Conservation (phyloP, 2,329 filamentous ascomycete species). For the Aspergillus sojae region DNA sequence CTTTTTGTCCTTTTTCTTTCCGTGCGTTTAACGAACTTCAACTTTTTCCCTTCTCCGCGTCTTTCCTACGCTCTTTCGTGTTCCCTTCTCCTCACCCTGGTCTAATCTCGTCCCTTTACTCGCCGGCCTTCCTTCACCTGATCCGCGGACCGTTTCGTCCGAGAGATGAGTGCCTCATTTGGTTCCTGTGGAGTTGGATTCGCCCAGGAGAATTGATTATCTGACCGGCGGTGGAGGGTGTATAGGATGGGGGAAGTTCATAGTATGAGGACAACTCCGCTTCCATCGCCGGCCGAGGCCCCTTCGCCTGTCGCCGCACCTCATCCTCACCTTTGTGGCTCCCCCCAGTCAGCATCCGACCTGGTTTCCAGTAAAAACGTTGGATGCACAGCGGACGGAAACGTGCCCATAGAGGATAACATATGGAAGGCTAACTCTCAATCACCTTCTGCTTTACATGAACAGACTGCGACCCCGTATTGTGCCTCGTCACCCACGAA, state of each 20-base stretch:
- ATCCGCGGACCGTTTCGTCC: conserved; percentile 29
- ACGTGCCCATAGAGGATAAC: conserved; percentile 15
- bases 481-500: conserved; percentile 15
- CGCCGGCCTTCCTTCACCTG: conserved; percentile 5
- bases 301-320: conserved; percentile 33
- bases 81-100: conserved; percentile 1
- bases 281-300: conserved; percentile 43
- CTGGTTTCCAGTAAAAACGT: conserved; percentile 21
- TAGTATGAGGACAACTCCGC: conserved; percentile 43
- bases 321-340: conserved; percentile 27
- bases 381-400: conserved; percentile 20
- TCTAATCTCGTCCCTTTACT: neutral
- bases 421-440: conserved; percentile 25
- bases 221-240: conserved; percentile 35
- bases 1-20: conserved; percentile 11
- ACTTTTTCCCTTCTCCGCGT: neutral
- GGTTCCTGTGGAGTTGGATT: conserved; percentile 33
- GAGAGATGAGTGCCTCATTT: conserved; percentile 39
- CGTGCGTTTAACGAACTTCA: conserved; percentile 2
- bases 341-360: conserved; percentile 28
- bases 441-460: conserved; percentile 18
- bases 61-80: neutral
- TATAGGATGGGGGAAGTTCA: conserved; percentile 40
- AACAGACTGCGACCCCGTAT: conserved; percentile 21
- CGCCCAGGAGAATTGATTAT: conserved; percentile 36